Evolutionary conservation across 495 filamentous ascomycete species (phyloP).

Genomic region (Xylaria nigripes): DNA sequence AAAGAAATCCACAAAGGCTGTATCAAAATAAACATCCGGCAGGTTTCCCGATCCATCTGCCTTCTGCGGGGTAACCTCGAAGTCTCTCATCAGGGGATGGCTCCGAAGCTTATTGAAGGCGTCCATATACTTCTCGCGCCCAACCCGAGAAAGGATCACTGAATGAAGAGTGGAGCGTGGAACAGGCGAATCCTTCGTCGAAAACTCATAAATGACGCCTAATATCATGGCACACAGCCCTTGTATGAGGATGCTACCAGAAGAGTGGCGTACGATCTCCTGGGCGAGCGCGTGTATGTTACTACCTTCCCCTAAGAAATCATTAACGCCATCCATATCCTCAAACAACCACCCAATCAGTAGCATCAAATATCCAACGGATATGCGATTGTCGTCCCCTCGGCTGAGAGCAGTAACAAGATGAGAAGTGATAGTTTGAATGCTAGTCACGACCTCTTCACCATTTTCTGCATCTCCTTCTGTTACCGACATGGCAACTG

Average conservation of each 20-base stretch:
- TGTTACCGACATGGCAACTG: conserved; percentile 66
- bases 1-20: conserved; percentile 83
- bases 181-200: conserved; percentile 91
- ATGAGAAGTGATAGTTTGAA: conserved; percentile 77
- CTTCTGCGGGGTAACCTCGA: conserved; percentile 75
- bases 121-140: conserved; percentile 83
- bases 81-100: conserved; percentile 79
- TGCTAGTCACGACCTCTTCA: conserved; percentile 91
- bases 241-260: conserved; percentile 58
- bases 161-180: conserved; percentile 74
- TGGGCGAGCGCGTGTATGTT: conserved; percentile 79
- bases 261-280: conserved; percentile 46
- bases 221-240: conserved; percentile 78
- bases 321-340: conserved; percentile 82
- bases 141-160: conserved; percentile 69
- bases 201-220: conserved; percentile 93
- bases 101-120: conserved; percentile 69
- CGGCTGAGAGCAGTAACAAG: conserved; percentile 67
- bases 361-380: conserved; percentile 83
- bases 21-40: conserved; percentile 80
- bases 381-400: conserved; percentile 70
- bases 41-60: conserved; percentile 48
- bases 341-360: conserved; percentile 92
- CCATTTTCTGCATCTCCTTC: conserved; percentile 86
- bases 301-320: conserved; percentile 92